Evolutionary conservation across 805 yeast genomes (phyloP), one percentile per base, ranked within the genome.

Genomic region (Nakazawaea ambrosiae): DNA sequence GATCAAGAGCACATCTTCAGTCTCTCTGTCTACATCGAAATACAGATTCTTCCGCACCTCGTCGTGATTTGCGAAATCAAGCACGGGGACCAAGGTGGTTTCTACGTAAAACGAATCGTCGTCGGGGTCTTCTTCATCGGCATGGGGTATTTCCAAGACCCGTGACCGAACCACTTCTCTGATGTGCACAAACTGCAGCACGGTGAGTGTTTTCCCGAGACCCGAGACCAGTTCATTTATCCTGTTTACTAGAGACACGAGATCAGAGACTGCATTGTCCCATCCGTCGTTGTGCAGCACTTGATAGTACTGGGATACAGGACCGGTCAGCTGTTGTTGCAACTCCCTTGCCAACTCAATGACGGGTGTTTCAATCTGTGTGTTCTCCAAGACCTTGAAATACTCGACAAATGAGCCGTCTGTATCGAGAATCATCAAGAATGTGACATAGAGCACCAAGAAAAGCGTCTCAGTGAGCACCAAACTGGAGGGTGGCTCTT

Each of bases 11-110:
- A 75, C 56, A 34, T 74, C 79, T 4, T 58, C 49, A 4, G 57
- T 65, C 0, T 33, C 23, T 6, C 65, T 54, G 51, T 75, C 81
- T n/a, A 74, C 61, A 48, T 78, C 90, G 55, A 79, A 81, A 45
- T 61, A 66, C 0, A 82, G 73, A 53, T 77, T 78, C 32, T 61
- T 58, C 20, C 47, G 27, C 16, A 51, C 54, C 40, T 61, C 62
- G 30, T 60, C 57, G 50, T 81, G 90, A 51, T 81, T 81, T 5
- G 71, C 82, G 63, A 73, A 81, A 53, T 81, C 90, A 22, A 81
- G 47, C 1, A 78, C 42, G 1, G 90, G 88, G 1, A 81, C 84
- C 38, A 81, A 51, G 0, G 84, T 70, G 0, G 77, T 65, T 34
- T 72, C 68, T 4, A 71, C 70, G 4, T 53, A 47, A 43, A 61